These are phyloP conservation scores for Hawksworthiomyces lignivorus DNA, from an alignment of 2,329 filamentous ascomycete genomes.

Conservation along the genomic window DNA sequence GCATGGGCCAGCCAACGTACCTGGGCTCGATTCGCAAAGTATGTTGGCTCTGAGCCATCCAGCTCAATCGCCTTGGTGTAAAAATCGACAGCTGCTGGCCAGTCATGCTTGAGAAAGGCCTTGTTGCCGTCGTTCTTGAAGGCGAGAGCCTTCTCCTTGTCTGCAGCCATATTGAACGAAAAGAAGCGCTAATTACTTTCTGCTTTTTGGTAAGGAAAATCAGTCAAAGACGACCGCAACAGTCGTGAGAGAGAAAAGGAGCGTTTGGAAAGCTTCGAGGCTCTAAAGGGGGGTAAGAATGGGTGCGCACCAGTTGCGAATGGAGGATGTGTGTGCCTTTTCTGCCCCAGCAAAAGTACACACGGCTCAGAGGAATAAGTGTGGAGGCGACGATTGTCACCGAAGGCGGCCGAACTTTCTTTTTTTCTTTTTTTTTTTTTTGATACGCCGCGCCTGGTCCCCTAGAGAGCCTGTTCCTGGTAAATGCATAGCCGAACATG, in stretches of 20 bases:
- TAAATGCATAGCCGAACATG: background rate
- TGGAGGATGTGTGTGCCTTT: too few relatives aligned
- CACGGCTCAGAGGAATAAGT: too few relatives aligned
- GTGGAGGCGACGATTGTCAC: slow-evolving; percentile 7
- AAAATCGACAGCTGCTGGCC: slow-evolving; percentile 69
- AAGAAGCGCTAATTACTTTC: too few relatives aligned
- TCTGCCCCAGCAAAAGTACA: too few relatives aligned
- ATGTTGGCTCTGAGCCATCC: slow-evolving; percentile 77
- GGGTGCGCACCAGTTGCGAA: too few relatives aligned
- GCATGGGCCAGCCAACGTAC: too few relatives aligned
- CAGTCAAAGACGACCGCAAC: too few relatives aligned
- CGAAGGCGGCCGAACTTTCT: slow-evolving; percentile 16
- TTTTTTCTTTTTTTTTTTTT: background rate
- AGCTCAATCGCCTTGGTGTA: slow-evolving; percentile 84
- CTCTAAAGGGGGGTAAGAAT: background rate
- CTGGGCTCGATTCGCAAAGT: slow-evolving; percentile 92
- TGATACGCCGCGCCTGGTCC: too few relatives aligned
- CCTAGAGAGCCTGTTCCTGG: background rate
- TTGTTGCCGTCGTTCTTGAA: slow-evolving; percentile 94
- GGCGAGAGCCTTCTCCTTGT: slow-evolving; percentile 64
- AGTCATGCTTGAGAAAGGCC: slow-evolving; percentile 83
- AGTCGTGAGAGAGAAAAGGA: background rate
- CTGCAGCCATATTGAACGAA: slow-evolving; percentile 22
- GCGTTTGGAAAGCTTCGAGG: background rate
- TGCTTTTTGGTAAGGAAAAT: too few relatives aligned